A percentile compares a stretch with the other conserved stretches of the same genome.
Conservation (phyloP, 345 rosid species). For the Aquilaria yunnanensis region DNA sequence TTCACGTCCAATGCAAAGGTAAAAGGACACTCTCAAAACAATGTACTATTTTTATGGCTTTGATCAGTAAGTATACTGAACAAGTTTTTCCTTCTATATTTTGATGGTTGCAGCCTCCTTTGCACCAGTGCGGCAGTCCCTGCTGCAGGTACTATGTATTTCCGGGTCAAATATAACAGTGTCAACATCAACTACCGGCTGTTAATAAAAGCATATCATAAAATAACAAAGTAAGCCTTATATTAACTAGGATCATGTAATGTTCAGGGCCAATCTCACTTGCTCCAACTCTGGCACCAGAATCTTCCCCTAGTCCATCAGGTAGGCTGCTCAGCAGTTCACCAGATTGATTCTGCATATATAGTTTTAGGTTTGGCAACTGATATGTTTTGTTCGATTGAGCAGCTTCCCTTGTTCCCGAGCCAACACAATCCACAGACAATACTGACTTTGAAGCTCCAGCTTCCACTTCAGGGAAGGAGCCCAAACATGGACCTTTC, state of each 20-base stretch:
- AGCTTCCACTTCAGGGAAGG: conserved; percentile 34
- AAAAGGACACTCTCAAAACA: background rate
- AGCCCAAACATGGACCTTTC: conserved; percentile 34
- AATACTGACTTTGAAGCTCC: conserved; percentile 38
- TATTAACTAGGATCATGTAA: too few species aligned
- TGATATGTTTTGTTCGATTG: background rate
- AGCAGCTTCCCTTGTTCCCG: conserved; percentile 47
- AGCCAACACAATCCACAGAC: conserved; percentile 47
- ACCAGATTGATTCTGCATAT: background rate
- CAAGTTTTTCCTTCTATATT: too few species aligned
- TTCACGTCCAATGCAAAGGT: conserved; percentile 81
- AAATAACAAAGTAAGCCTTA: too few species aligned
- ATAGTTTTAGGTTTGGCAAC: background rate
- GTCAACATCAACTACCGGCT: too few species aligned
- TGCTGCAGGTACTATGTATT: conserved; percentile 51
- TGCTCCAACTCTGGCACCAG: conserved; percentile 44
- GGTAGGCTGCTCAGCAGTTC: conserved; percentile 21
- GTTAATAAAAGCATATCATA: too few species aligned
- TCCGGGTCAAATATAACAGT: too few species aligned
- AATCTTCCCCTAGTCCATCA: conserved; percentile 29
- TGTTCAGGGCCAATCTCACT: conserved; percentile 28
- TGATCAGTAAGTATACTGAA: too few species aligned
- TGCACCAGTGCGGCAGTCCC: conserved; percentile 59
- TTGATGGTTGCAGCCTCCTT: conserved; percentile 28
- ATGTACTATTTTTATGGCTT: too few species aligned